A percentile compares a stretch with the other conserved stretches of the same genome.
These are phyloP conservation scores for Geotrichum candidum DNA, from an alignment of 1,139 yeast species.

Conservation along the genomic window DNA sequence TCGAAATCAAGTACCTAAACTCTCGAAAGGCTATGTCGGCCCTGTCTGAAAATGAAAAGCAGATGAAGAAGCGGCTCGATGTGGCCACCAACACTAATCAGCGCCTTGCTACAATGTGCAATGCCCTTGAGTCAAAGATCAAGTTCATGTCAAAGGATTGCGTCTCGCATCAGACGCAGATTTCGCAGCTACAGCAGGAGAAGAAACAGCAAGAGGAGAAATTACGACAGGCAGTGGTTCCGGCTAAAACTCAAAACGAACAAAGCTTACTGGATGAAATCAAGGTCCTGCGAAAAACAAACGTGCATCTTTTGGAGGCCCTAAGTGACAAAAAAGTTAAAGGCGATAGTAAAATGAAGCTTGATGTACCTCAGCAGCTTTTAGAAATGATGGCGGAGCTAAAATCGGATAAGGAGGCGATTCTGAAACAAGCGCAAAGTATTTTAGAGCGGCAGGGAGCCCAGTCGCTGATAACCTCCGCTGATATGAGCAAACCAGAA, in stretches of 20 bases:
- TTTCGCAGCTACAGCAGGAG: neutral
- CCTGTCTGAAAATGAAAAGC: slow-evolving; percentile 1
- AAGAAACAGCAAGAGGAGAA: neutral
- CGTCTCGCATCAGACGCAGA: slow-evolving; percentile 5
- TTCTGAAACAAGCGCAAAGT: neutral
- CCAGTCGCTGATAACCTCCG: neutral
- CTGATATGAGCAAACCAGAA: neutral
- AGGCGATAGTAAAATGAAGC: neutral
- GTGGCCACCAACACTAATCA: neutral
- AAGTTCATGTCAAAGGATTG: slow-evolving; percentile 12
- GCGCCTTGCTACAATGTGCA: slow-evolving; percentile 11
- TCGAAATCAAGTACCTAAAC: slow-evolving; percentile 8
- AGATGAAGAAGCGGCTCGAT: slow-evolving; percentile 3
- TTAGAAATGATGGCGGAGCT: neutral
- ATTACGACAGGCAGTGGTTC: neutral
- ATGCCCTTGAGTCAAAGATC: slow-evolving; percentile 9
- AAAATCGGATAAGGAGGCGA: neutral
- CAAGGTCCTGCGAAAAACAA: neutral
- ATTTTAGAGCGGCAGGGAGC: neutral
- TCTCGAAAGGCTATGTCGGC: slow-evolving; percentile 6
- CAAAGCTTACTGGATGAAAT: neutral
- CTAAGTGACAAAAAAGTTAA: neutral
- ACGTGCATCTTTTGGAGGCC: neutral
- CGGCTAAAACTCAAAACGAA: neutral
- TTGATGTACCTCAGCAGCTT: neutral